Percentiles rank a stretch among this genome's conserved stretches.
phyloP scores from a whole-genome alignment of 352 stramenopile genomes.

The Phytophthora constricta region DNA sequence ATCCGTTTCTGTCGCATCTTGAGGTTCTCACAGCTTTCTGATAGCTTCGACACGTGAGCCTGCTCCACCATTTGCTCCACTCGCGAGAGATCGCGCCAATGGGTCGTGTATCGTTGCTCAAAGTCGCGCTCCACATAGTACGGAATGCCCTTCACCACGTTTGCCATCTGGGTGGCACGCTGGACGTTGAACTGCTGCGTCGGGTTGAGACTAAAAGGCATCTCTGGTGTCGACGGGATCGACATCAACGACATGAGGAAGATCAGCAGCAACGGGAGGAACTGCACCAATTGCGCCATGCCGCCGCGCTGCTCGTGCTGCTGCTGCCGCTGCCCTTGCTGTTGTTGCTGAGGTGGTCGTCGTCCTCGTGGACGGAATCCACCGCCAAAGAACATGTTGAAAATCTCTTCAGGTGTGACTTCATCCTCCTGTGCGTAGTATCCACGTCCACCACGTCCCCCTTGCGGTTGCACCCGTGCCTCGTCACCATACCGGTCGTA shows the following conservation, averaged over 20 bases:
- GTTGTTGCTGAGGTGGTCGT: constrained; percentile 47
- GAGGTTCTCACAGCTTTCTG: constrained; percentile 81
- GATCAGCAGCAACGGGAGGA: constrained; percentile 87
- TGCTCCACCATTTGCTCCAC: constrained; percentile 91
- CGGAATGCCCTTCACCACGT: constrained; percentile 85
- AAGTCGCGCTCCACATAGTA: constrained; percentile 91
- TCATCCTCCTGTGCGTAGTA: constrained; percentile 74
- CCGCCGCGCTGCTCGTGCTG: constrained; percentile 48
- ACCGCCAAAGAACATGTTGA: constrained; percentile 93
- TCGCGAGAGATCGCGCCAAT: constrained; percentile 84
- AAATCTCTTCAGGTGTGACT: constrained; percentile 91
- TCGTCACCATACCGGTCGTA: constrained; percentile 86
- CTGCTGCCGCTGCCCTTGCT: constrained; percentile 38
- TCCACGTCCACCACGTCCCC: constrained; percentile 36
- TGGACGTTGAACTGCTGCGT: constrained; percentile 80
- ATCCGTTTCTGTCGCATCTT: constrained; percentile 89
- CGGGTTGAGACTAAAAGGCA: constrained; percentile 86
- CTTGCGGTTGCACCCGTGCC: constrained; percentile 47
- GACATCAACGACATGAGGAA: constrained; percentile 86
- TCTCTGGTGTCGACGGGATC: constrained; percentile 69
- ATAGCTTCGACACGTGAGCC: constrained; percentile 71
- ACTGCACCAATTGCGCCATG: constrained; percentile 72
- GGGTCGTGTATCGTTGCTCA: constrained; percentile 85
- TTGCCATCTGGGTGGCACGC: constrained; percentile 80
- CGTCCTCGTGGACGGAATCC: constrained; percentile 70